Evolutionary conservation across 371 early-diverging fungal genomes (phyloP), one percentile per base, ranked within the genome.

Genomic region (Entomophthora muscae): DNA sequence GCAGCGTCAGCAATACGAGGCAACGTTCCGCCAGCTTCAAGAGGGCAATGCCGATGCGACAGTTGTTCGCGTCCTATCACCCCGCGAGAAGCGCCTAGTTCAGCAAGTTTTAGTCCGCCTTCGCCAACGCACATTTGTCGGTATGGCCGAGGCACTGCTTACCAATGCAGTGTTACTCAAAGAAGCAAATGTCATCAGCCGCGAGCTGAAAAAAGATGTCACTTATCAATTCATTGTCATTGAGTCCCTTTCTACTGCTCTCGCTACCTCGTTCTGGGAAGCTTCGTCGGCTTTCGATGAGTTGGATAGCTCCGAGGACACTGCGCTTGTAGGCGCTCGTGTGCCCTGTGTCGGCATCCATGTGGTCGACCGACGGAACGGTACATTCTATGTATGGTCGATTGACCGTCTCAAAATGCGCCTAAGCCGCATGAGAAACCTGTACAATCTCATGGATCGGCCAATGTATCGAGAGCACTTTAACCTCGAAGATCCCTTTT

Each of bases 131-230:
- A 76, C 84, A 33, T 76, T 74, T 30, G 84, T 90, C 17, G 70
- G 73, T n/a, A 82, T 90, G 71, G 87, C 88, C 2, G 84, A 88
- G 66, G 74, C 74, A 7, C 78, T 90, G 23, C 68, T 86, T 51
- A 81, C 79, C 10, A 77, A 84, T 55, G 87, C 86, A 0, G 79
- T 84, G 1, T 66, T 84, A 63, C 66, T 93, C 52, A 92, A 91
- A 69, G 89, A 91, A 64, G 92, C 91, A 62, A 93, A 92, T 65
- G 79, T 90, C 17, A 89, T 90, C 24, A 81, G 87, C 62, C 77
- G 80, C 53, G 89, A 93, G 65, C 73, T 91, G 12, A 77, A 75
- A 2, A 88, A 88, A 64, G 72, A 85, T 32, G 85, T 88, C 1
- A 71, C 84, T 2, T 93, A 89, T 68, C 91, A 91, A 69, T 85